Base-by-base conservation (phyloP, 768 basidiomycete species). In the Mycena pura region DNA sequence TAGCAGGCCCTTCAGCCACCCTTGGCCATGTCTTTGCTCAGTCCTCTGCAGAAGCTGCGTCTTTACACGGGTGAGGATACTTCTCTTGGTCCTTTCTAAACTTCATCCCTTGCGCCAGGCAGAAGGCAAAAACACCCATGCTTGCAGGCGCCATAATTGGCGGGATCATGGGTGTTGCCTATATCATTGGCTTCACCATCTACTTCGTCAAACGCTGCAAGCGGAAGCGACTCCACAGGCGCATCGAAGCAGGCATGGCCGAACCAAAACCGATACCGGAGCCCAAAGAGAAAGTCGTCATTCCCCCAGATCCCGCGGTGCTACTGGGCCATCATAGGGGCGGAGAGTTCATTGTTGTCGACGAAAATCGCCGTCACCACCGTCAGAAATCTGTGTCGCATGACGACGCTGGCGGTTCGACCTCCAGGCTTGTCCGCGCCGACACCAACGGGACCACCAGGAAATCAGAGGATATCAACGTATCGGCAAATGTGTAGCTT, bases 291-390 rank as follows among this genome's bases (percentile, higher is more conserved):
- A 80, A 74, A 45, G 75, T 86, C 54, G 77, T 88, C 49, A 84
- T 88, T 19, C 87, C 87, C 19, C 87, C 86, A 1, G 87, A 89
- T 71, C 87, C 88, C n/a, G 87, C 87, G 38, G 77, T 88, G 28
- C 70, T 88, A n/a, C 73, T 83, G 41, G 84, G 84, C 19, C 76
- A 79, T 44, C 70, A 75, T 21, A 64, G 71, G 55, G 80, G 84
- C 3, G 83, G 84, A 13, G 74, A 80, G 57, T 52, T 62, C 39
- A 64, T 64, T 8, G 65, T 65, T 47, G 51, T 60, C 13, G 58
- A 69, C n/a, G 59, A 62, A 32, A 63, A 60, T 27, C 56, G 34
- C 3, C 60, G 50, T 24, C 63, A 64, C 29, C 59, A 62, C 52
- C 55, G 60, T 14, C 34, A 36, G 3, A 66, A 66, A 49, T 66